Base-by-base conservation (phyloP, 768 basidiomycete genomes). In the Agaricus sinodeliciosus region DNA sequence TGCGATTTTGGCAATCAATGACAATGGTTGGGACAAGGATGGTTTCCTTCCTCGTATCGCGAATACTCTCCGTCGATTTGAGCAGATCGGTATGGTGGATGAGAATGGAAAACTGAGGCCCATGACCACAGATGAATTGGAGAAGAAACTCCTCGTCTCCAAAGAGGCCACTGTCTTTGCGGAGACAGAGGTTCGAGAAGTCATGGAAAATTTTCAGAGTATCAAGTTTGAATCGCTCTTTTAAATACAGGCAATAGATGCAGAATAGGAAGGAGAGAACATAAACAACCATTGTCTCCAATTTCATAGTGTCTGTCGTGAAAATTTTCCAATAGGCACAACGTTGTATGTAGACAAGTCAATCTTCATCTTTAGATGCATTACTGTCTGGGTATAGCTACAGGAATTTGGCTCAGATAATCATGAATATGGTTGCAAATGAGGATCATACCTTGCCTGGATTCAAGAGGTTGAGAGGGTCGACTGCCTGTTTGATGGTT, bases 391-490 rank as follows among this genome's bases (percentile, higher is more conserved):
- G 71, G 50, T 71, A 71, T 34, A 72, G 58, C 70, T 73, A 43
- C 0, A 36, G 44, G 31, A 25, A 49, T 36, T 11, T 57, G 15
- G 41, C 46, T 19, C 13, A 9, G 48, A 31, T 48, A 47, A 52
- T 43, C 25, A 55, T 57, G 53, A 51, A 52, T 15, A 45, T 11
- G 3, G 3, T 6, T n/a, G 6, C 15, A 37, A 56, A 50, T 46
- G 55, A 9, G 26, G 28, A 3, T 18, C 53, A 50, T 58, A 75
- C 78, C 70, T 94, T 94, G 39, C 87, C 91, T 6, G 93, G 93
- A 64, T 95, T 96, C 66, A 94, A 75, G 45, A 96, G 70, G 60
- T 87, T 82, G 43, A 80, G 62, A 0, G 93, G 92, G 65, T 95
- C 93, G 11, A 93, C 71, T 2, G 84, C 77, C 37, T 69, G 68